Base-by-base conservation (phyloP, 148 eudicot genomes). In the Nepenthes gracilis region DNA sequence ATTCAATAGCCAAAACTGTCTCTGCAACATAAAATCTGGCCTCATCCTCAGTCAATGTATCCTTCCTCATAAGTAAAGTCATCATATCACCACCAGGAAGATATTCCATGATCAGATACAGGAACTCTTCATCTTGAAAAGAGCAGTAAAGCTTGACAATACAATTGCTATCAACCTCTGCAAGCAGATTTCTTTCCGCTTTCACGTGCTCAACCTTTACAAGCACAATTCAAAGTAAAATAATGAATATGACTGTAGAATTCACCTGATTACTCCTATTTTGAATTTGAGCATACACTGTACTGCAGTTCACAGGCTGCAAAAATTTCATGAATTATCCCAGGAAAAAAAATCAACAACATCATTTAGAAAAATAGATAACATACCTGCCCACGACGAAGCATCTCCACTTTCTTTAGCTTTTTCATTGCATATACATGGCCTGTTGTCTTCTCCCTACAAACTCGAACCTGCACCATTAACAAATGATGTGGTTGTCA, bases 1-100 rank as follows among this genome's bases (percentile, higher is more conserved):
- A 75, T 51, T 70, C 79, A 35, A 75, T 67, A n/a, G 79, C 79
- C 37, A 75, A 57, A 53, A 75, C 72, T 1, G 72, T 75, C 58
- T 75, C 68, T 2, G 67, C 79, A 54, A 75, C 68, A 55, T 75
- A 75, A 63, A 75, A 75, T 47, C 69, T 66, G 47, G 79, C 79
- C 57, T 70, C 75, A 55, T 75, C 74, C 35, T 75, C 79, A 23
- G 75, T 70, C 58, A 75, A 55, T 4, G 69, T 70, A 63, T 75
- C 79, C 63, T 75, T 71, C 47, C 79, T 63, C 79, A 75, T 75
- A 5, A 75, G 69, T 14, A 75, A 67, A 33, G 79, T 75, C 79
- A 75, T 75, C 79, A 75, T 70, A 64, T 75, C 79, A 53, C 79
- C 79, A 43, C 79, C 79, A 54, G 78, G 78, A 45, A 75, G 74